Base-by-base conservation (phyloP, 768 basidiomycete species). In the Ramaria rubella region DNA sequence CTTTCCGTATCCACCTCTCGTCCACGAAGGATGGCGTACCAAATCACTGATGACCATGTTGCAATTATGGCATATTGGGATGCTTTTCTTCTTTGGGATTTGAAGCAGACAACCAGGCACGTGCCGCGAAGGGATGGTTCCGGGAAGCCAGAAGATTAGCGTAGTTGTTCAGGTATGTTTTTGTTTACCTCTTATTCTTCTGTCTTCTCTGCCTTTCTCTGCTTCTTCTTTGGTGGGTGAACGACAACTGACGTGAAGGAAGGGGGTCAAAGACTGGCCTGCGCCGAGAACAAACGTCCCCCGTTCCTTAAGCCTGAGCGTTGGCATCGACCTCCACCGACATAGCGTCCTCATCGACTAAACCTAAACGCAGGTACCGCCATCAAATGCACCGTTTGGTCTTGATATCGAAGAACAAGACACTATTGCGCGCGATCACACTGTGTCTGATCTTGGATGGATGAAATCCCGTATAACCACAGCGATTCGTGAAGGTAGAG, bases 41-140 rank as follows among this genome's bases (percentile, higher is more conserved):
- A 73, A 81, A 77, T 96, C 45, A 99, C 96, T 4, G 96, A 98
- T 72, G 76, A 85, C 49, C 90, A 90, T 67, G 78, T 97, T 50
- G 82, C 91, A 3, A 75, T 76, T 24, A 88, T 89, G 68, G 72
- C 70, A 0, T 85, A 91, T 66, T 92, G 92, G 1, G 85, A 83
- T 0, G 90, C 30, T 94, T 99, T 67, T 96, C 89, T 0, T 99
- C 98, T 65, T 77, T 95, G 8, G 96, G 96, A 0, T 97, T 84
- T 76, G 92, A 89, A 71, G 80, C 85, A 0, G 77, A 85, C 29
- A 73, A 79, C 27, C 89, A 96, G 58, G 95, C 95, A 0, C 56
- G 71, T 5, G 75, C 76, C 4, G 94, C 90, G 0, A 81, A 80
- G 66, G 80, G 84, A 33, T 98, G 88, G 87, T 94, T 88, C 62